Evolutionary conservation across 2,329 filamentous ascomycete species (phyloP).

Genomic region (Pseudogymnoascus sp.): DNA sequence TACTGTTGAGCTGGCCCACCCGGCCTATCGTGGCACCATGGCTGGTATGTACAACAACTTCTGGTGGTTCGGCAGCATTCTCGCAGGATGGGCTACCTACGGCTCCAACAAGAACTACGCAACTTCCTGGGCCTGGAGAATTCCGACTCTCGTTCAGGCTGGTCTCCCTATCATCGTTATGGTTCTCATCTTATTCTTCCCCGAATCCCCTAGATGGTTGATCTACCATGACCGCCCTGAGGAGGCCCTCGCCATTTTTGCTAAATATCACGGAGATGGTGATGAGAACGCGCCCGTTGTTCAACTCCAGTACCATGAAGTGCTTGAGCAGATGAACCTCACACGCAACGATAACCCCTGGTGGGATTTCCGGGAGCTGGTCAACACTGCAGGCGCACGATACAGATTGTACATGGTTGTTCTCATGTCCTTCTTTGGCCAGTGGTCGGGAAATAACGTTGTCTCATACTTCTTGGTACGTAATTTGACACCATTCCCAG

Average conservation of each 20-base stretch:
- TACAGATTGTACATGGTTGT: constrained; percentile 46
- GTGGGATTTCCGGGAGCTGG: constrained; percentile 52
- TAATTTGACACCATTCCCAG: background rate
- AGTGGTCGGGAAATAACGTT: constrained; percentile 32
- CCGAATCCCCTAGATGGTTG: constrained; percentile 51
- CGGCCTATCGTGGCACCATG: constrained; percentile 52
- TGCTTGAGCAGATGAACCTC: constrained; percentile 42
- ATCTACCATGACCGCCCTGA: constrained; percentile 48
- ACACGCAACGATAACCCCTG: constrained; percentile 49
- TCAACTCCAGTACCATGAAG: constrained; percentile 50
- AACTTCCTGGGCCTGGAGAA: constrained; percentile 47
- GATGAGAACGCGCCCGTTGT: constrained; percentile 44
- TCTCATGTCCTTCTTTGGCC: constrained; percentile 46
- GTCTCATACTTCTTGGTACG: constrained; percentile 24
- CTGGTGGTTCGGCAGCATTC: constrained; percentile 45
- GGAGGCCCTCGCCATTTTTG: constrained; percentile 47
- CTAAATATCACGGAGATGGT: constrained; percentile 51
- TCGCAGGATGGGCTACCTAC: constrained; percentile 46
- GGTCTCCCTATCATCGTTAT: constrained; percentile 41
- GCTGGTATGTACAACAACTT: constrained; percentile 48
- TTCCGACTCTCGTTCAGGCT: constrained; percentile 49
- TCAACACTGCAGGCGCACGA: constrained; percentile 39
- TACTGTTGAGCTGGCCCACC: constrained; percentile 56
- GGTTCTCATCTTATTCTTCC: constrained; percentile 41
- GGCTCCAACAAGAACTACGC: constrained; percentile 34